Conservation (phyloP, 2,329 filamentous ascomycete genomes). For the Botrytis hyacinthi region DNA sequence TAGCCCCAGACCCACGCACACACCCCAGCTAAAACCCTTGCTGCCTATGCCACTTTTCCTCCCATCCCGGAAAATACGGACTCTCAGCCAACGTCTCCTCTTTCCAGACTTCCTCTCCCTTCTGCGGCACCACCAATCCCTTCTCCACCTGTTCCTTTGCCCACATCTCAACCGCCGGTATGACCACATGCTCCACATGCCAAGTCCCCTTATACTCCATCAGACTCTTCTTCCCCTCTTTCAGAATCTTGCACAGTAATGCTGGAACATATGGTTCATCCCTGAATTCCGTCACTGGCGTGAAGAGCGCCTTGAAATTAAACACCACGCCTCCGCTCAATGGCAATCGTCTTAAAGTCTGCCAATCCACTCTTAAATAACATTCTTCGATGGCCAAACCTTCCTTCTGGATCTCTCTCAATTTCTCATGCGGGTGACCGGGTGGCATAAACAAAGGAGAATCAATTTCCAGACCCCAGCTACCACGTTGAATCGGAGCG, state of each 20-base stretch:
- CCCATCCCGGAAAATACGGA: conserved; percentile 76
- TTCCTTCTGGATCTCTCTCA: conserved; percentile 57
- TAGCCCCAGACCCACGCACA: neutral
- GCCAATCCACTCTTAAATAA: conserved; percentile 80
- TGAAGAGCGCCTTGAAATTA: conserved; percentile 87
- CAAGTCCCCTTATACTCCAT: conserved; percentile 82
- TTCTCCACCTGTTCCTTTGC: conserved; percentile 63
- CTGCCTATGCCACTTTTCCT: conserved; percentile 66
- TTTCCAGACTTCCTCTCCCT: conserved; percentile 44
- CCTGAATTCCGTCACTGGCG: conserved; percentile 65
- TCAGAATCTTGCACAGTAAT: conserved; percentile 65
- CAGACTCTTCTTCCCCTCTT: conserved; percentile 65
- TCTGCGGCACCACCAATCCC: conserved; percentile 51
- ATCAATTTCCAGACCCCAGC: conserved; percentile 78
- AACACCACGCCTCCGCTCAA: conserved; percentile 75
- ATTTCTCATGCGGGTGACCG: conserved; percentile 60
- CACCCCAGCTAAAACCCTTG: conserved; percentile 51
- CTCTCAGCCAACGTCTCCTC: conserved; percentile 68
- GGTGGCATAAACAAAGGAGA: conserved; percentile 73
- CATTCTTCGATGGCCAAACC: conserved; percentile 57
- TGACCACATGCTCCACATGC: conserved; percentile 71
- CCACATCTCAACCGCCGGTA: conserved; percentile 63
- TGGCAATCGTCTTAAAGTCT: conserved; percentile 76
- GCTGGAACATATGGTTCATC: conserved; percentile 72
- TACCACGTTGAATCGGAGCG: conserved; percentile 77